Conservation (phyloP, 805 yeast genomes). For the Sugiyamaella mastotermitis region DNA sequence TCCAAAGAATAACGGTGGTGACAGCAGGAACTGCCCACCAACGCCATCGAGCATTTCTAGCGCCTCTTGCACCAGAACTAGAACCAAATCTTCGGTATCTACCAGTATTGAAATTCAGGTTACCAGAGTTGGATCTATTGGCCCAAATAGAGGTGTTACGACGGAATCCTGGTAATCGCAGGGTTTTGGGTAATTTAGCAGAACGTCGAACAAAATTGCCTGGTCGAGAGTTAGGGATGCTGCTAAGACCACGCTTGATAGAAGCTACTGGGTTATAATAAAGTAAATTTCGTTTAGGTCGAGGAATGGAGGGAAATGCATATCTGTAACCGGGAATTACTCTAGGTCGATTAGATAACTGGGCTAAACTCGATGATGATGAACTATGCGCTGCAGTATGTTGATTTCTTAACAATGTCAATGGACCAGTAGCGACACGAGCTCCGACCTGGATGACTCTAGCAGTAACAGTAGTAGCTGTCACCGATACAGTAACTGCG, state of each 20-base stretch:
- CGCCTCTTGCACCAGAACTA: constrained; percentile 6
- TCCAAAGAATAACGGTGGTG: constrained; percentile 18
- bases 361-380: no score
- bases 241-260: constrained; percentile 19
- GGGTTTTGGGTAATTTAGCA: constrained; percentile 5
- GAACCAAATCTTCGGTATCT: constrained; percentile 14
- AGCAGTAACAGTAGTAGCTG: constrained; percentile 4
- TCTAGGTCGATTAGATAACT: background rate
- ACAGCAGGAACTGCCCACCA: constrained; percentile 26
- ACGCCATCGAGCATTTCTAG: constrained; percentile 11
- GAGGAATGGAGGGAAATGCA: constrained; percentile 22
- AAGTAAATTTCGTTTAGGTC: constrained; percentile 19
- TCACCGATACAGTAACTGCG: constrained; percentile 5
- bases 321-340: constrained; percentile 9
- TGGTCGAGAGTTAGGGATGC: constrained; percentile 16
- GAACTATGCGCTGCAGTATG: no score
- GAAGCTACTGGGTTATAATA: constrained; percentile 22
- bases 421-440: no score
- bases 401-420: no score
- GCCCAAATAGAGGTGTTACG: background rate
- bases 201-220: constrained; percentile 9
- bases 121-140: background rate
- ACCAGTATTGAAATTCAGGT: background rate
- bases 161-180: background rate
- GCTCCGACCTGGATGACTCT: background rate